Evolutionary conservation across 2,329 filamentous ascomycete species (phyloP).

Genomic region (Fusarium secorum): DNA sequence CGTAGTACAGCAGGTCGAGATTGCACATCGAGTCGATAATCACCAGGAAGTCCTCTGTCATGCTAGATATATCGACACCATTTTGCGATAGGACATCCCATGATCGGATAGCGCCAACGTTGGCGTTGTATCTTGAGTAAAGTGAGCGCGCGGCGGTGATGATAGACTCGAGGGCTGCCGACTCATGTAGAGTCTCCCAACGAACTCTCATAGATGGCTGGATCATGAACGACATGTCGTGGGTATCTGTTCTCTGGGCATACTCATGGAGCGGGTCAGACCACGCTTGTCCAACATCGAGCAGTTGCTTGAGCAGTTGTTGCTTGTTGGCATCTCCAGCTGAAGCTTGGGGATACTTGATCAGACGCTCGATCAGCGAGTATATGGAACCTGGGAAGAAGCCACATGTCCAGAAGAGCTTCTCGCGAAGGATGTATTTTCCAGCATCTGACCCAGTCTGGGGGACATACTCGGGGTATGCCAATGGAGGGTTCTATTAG

Average conservation of each 20-base stretch:
- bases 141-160: slow-evolving; percentile 55
- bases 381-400: slow-evolving; percentile 52
- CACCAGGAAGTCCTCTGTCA: slow-evolving; percentile 49
- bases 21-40: slow-evolving; percentile 56
- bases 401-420: slow-evolving; percentile 49
- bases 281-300: slow-evolving; percentile 43
- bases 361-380: slow-evolving; percentile 45
- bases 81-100: slow-evolving; percentile 53
- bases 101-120: slow-evolving; percentile 56
- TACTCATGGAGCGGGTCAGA: slow-evolving; percentile 45
- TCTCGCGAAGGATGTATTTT: slow-evolving; percentile 33
- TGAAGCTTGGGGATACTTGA: slow-evolving; percentile 43
- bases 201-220: slow-evolving; percentile 57
- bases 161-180: slow-evolving; percentile 50
- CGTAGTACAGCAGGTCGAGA: slow-evolving; percentile 50
- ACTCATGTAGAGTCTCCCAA: slow-evolving; percentile 55
- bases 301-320: slow-evolving; percentile 35
- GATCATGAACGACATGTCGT: slow-evolving; percentile 64
- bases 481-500: slow-evolving; percentile 21
- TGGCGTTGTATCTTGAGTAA: slow-evolving; percentile 51
- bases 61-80: slow-evolving; percentile 43
- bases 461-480: slow-evolving; percentile 36
- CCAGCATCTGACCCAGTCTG: slow-evolving; percentile 26
- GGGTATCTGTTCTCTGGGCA: slow-evolving; percentile 56
- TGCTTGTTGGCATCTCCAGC: slow-evolving; percentile 12